Evolutionary conservation across 192 early-diverging fungal species (phyloP), one percentile per base, ranked within the genome.

Genomic region (Cetraspora pellucida): DNA sequence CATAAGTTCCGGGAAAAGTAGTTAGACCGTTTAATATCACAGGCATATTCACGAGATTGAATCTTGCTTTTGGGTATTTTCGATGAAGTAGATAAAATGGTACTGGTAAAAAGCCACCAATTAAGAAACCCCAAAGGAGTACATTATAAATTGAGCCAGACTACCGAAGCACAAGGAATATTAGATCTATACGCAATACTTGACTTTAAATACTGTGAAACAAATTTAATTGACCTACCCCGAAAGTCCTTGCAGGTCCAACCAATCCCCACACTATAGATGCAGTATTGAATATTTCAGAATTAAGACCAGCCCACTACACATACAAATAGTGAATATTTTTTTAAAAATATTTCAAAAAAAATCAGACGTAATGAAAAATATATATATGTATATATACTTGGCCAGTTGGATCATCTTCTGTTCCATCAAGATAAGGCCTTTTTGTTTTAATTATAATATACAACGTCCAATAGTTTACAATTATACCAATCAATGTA

Each of bases 241-340:
- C 83, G 78, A 88, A 90, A 67, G 90, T 80, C n/a, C 78, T 75
- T 30, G 72, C 70, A 5, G 90, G 90, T 37, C 84, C 87, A 70
- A 91, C 78, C 13, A 84, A 87, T 44, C 91, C 91, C 87, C 87
- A 92, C 16, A 87, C 83, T 28, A 90, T 80, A 11, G 87, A 81
- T 21, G 88, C 87, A 27, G 85, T 83, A 73, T 88, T 72, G 21
- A 72, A 72, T 28, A 57, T 10, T 54, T 55, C 50, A n/a, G 70
- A 54, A 1, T 5, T 6, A 57, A 37, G 37, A 27, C 50, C 70
- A 19, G 52, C 0, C 52, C 49, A 52, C 68, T 69, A 50, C 13
- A 16, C 3, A 25, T 4, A 37, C 3, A 37, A 37, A 6, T 37
- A 6, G 14, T 4, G 0, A 17, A 27, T 8, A 19, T 28, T 27